phyloP scores from a whole-genome alignment of 495 filamentous ascomycete genomes.

The Hypoxylon lienhwacheense region DNA sequence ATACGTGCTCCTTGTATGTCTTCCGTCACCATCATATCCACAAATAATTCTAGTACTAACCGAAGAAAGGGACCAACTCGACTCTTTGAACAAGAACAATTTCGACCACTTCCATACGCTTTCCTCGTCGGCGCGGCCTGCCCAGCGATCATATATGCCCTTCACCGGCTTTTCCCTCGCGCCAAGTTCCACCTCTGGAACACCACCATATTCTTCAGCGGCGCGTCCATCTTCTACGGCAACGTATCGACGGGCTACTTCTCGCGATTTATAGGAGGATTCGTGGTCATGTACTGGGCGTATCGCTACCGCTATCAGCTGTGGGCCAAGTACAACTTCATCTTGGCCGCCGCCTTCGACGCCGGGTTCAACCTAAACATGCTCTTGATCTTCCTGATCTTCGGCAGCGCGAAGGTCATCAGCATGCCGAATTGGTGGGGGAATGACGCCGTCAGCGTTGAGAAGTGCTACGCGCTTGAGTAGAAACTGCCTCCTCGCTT shows the following conservation, averaged over 20 bases:
- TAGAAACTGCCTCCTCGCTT: too few relatives aligned
- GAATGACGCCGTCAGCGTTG: constrained; percentile 45
- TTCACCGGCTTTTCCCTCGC: constrained; percentile 53
- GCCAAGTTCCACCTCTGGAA: constrained; percentile 59
- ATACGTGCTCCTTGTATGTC: constrained; percentile 55
- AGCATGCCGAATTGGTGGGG: constrained; percentile 63
- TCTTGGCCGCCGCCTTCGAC: constrained; percentile 60
- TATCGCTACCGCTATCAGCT: constrained; percentile 56
- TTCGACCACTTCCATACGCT: constrained; percentile 54
- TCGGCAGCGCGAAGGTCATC: constrained; percentile 54
- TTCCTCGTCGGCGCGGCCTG: constrained; percentile 58
- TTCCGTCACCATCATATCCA: not conserved
- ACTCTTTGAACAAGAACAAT: constrained; percentile 55
- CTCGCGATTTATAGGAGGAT: constrained; percentile 58
- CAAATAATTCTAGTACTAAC: not conserved
- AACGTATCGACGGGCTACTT: constrained; percentile 58
- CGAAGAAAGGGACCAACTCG: constrained; percentile 51
- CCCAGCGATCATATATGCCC: constrained; percentile 51
- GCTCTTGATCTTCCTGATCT: constrained; percentile 59
- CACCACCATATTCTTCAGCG: constrained; percentile 57
- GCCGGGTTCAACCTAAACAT: constrained; percentile 61
- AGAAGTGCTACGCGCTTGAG: constrained; percentile 43
- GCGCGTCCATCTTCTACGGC: constrained; percentile 49
- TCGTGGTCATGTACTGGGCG: constrained; percentile 58
- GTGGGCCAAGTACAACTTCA: constrained; percentile 60